These are phyloP conservation scores for Hymenoscyphus fructigenus DNA, from an alignment of 2,329 filamentous ascomycete species.

Conservation along the genomic window DNA sequence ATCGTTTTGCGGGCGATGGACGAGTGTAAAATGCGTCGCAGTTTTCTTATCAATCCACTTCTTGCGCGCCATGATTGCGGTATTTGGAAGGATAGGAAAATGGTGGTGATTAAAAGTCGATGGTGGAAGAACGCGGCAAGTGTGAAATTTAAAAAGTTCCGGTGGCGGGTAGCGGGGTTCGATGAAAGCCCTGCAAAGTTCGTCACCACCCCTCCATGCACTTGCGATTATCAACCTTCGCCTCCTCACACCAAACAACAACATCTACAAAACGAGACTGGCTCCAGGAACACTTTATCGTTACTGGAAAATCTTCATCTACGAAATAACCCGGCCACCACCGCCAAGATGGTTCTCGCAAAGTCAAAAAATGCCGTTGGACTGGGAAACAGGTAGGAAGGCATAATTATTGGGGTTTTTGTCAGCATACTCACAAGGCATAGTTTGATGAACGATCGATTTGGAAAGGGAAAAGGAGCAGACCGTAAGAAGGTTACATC, in stretches of 20 bases:
- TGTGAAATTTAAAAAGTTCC: neutral
- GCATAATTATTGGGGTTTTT: neutral
- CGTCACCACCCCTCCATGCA: neutral
- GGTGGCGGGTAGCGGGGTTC: too few species aligned
- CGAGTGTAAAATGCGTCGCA: constrained; percentile 88
- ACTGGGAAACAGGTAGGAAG: constrained; percentile 67
- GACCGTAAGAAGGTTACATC: constrained; percentile 73
- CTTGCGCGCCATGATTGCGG: constrained; percentile 34
- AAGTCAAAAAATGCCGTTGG: constrained; percentile 96
- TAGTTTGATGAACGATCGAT: constrained; percentile 96
- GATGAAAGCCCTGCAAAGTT: too few species aligned
- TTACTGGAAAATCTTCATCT: neutral
- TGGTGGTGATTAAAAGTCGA: neutral
- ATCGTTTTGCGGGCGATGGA: constrained; percentile 96
- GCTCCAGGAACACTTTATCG: neutral
- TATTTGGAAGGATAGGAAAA: constrained; percentile 16
- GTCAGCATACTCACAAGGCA: constrained; percentile 11
- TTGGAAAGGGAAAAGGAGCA: constrained; percentile 85
- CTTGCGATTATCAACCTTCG: constrained; percentile 7
- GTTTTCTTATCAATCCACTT: constrained; percentile 76
- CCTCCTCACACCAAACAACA: neutral
- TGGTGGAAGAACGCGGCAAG: constrained; percentile 2
- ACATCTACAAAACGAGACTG: neutral
- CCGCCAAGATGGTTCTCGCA: constrained; percentile 63
- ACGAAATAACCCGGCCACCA: neutral